Base-by-base conservation (phyloP, 2,329 filamentous ascomycete genomes). In the Aureobasidium sp. region DNA sequence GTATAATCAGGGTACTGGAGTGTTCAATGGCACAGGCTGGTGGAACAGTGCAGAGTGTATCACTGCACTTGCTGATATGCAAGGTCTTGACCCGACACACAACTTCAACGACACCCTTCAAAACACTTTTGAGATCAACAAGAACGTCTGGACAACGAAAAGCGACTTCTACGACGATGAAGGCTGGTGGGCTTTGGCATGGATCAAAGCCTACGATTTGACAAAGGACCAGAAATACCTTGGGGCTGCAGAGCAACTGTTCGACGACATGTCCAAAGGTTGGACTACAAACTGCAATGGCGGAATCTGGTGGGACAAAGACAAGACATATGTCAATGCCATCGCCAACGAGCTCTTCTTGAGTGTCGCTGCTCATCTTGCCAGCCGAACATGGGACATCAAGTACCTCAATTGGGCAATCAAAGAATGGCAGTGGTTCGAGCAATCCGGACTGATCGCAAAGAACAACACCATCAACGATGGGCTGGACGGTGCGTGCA, bases 41-140 rank as follows among this genome's bases (percentile, higher is more conserved):
- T 91, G 88, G 88, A 89, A 90, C 69, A 81, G 82, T 59, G 88
- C 83, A 48, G 90, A 89, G 69, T 80, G 80, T 63, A 75, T 90
- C 63, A 88, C 85, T 0, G 80, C 79, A 3, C 72, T 90, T 20
- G 82, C 80, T 57, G 84, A 89, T 62, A 72, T 83, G 27, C 76
- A 77, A 8, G 71, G 71, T 1, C 52, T 74, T 32, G 74, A 76
- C 61, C 68, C 67, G 48, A 72, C 66, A 20, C 72, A 73, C 60
- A 67, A 67, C n/a, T 64, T 74, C 2, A 68, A 64, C 12, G 66
- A 70, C 13, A 71, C 81, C 4, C 79, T 82, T 62, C 71, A 73
- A 17, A 81, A 77, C 56, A 80, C 79, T 0, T 71, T 79, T 29
- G 59, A 67, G 6, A 68, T 56, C 41, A 66, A 65, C 64, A 62